These are phyloP conservation scores for Termitomyces sp. DNA, from an alignment of 768 basidiomycete species.

Conservation along the genomic window DNA sequence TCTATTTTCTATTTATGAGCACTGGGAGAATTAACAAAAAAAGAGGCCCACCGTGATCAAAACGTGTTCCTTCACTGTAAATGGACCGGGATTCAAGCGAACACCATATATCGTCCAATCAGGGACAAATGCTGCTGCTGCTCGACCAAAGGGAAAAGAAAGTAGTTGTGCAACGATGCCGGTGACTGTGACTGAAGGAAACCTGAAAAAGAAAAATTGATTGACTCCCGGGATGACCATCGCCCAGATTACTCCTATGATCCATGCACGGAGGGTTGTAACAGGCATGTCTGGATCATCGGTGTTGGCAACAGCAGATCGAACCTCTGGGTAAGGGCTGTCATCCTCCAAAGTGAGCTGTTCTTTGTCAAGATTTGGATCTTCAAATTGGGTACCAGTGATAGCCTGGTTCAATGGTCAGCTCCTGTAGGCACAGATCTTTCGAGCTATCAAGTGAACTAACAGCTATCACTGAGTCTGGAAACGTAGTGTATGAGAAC, in stretches of 20 bases:
- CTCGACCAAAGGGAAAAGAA: conserved; percentile 64
- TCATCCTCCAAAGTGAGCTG: conserved; percentile 50
- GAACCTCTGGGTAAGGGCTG: conserved; percentile 77
- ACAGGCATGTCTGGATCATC: conserved; percentile 60
- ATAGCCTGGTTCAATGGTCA: conserved; percentile 21
- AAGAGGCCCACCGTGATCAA: conserved; percentile 39
- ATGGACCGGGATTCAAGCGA: conserved; percentile 70
- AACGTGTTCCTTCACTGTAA: conserved; percentile 77
- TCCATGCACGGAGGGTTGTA: conserved; percentile 48
- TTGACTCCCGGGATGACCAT: conserved; percentile 54
- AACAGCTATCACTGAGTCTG: conserved; percentile 29
- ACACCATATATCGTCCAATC: conserved; percentile 55
- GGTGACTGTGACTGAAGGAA: conserved; percentile 32
- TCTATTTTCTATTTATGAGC: conserved; percentile 8
- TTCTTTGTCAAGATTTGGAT: conserved; percentile 43
- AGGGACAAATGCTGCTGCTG: conserved; percentile 52
- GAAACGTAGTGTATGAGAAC: neutral
- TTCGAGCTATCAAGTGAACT: conserved; percentile 1
- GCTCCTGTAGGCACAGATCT: neutral
- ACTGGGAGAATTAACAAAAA: neutral
- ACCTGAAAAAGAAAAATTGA: conserved; percentile 55
- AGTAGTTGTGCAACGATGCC: conserved; percentile 67
- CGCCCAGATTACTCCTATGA: conserved; percentile 52
- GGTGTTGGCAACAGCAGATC: conserved; percentile 62
- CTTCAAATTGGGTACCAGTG: conserved; percentile 36